Evolutionary conservation across 1,284 basidiomycete species (phyloP), one percentile per base, ranked within the genome.

Genomic region (Exobasidium rhododendri): DNA sequence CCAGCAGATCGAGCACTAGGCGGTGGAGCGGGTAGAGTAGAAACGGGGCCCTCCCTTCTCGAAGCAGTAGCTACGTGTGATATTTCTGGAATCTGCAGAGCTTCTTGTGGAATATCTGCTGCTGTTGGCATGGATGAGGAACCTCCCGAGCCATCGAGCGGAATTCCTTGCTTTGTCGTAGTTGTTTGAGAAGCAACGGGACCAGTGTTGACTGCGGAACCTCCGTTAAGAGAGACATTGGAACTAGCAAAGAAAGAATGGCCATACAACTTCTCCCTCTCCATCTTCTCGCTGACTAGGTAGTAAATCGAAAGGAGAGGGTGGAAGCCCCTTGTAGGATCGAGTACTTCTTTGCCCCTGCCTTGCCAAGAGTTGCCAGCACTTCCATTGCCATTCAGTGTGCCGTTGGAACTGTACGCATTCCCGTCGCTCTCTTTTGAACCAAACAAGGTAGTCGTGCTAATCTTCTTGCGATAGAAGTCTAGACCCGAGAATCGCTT

Each of bases 221-320:
- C 13, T 50, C 28, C 66, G 55, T 58, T 53, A 35, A 83, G 68
- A 3, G 83, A 85, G 22, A 93, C 81, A 73, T 93, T 91, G 1
- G 93, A 97, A 58, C 87, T 91, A 1, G 94, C 94, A 81, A 98
- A 98, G 70, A 91, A 88, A 1, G 92, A 92, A 0, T 89, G 88
- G 0, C 94, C 94, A 80, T 93, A 97, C 3, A 97, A 89, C 62
- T 86, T 85, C 74, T 97, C 94, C 56, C 94, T 84, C 75, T 97
- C 93, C 79, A 94, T 85, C 84, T 97, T 97, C 82, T 98, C 94
- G 59, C 89, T 84, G 1, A 94, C 91, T 20, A 98, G 86, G 82
- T 89, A 97, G 80, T 98, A 98, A 81, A 98, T 96, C 26, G 92
- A 94, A 59, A 98, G 85, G 32, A 98, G 85, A 0, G 93, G 94